Percentiles rank a stretch among this genome's conserved stretches.
Evolutionary conservation across 2,329 filamentous ascomycete genomes (phyloP).

Genomic region (Monosporascus sp.): DNA sequence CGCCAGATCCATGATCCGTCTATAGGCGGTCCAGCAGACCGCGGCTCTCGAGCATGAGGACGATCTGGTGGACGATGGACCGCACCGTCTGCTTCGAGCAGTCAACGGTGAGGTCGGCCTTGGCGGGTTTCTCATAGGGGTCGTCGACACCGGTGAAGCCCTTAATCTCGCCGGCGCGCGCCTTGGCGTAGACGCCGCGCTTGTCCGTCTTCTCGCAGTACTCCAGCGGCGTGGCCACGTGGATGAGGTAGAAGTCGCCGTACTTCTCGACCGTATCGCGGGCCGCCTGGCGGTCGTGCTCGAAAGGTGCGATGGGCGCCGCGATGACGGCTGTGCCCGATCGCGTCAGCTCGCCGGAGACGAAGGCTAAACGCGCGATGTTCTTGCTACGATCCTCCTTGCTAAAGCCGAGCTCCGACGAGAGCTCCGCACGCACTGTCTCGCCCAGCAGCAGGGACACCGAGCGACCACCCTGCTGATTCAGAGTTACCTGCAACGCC

Average conservation of each 20-base stretch:
- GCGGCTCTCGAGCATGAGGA: constrained; percentile 83
- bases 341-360: constrained; percentile 89
- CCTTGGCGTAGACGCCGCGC: constrained; percentile 80
- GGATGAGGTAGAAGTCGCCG: constrained; percentile 90
- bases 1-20: constrained; percentile 4
- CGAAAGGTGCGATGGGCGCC: constrained; percentile 91
- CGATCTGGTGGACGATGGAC: constrained; percentile 93
- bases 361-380: constrained; percentile 93
- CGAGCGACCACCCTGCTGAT: constrained; percentile 93
- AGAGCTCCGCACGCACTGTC: constrained; percentile 89
- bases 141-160: constrained; percentile 98
- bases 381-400: constrained; percentile 89
- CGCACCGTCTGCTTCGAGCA: constrained; percentile 80
- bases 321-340: constrained; percentile 93
- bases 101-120: constrained; percentile 82
- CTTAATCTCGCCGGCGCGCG: constrained; percentile 86
- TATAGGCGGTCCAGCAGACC: constrained; percentile 74
- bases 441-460: constrained; percentile 94
- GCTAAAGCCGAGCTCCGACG: constrained; percentile 91
- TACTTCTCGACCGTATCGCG: constrained; percentile 81
- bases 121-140: constrained; percentile 81
- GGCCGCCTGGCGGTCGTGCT: constrained; percentile 69
- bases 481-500: constrained; percentile 91
- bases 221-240: constrained; percentile 89
- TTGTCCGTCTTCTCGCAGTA: constrained; percentile 94